Conservation (phyloP, 2,329 filamentous ascomycete genomes). For the Alternaria panax region DNA sequence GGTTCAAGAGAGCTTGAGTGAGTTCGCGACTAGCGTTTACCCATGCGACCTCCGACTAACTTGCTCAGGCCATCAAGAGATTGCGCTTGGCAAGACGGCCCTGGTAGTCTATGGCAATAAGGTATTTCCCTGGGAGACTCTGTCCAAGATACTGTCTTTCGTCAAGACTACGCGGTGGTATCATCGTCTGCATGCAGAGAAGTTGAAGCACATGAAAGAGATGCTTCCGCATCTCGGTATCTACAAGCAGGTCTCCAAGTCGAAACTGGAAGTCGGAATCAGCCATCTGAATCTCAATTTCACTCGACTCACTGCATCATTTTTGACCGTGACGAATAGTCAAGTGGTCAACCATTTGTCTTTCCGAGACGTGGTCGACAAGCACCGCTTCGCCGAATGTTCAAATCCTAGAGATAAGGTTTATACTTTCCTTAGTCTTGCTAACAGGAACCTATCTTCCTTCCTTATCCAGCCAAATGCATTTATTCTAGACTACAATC, state of each 20-base stretch:
- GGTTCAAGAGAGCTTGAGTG: conserved; percentile 42
- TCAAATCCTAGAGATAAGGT: conserved; percentile 42
- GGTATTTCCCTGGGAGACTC: conserved; percentile 29
- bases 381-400: conserved; percentile 33
- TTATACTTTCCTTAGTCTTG: conserved; percentile 38
- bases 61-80: conserved; percentile 37
- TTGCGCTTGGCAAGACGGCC: conserved; percentile 33
- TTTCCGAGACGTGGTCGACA: conserved; percentile 30
- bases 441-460: conserved; percentile 24
- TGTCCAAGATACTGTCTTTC: conserved; percentile 34
- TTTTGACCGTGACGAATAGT: neutral
- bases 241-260: conserved; percentile 29
- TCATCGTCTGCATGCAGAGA: conserved; percentile 37
- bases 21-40: neutral
- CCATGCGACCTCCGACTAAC: neutral
- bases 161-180: conserved; percentile 35
- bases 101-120: conserved; percentile 29
- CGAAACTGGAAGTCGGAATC: conserved; percentile 27
- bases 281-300: conserved; percentile 34
- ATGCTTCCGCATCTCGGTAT: conserved; percentile 27
- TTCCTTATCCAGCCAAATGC: conserved; percentile 26
- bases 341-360: conserved; percentile 13
- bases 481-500: conserved; percentile 31
- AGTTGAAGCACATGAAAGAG: conserved; percentile 27
- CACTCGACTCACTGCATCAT: conserved; percentile 23